Evolutionary conservation across 257 asterid species (phyloP), one percentile per base, ranked within the genome.

Genomic region (Petunia axillaris): DNA sequence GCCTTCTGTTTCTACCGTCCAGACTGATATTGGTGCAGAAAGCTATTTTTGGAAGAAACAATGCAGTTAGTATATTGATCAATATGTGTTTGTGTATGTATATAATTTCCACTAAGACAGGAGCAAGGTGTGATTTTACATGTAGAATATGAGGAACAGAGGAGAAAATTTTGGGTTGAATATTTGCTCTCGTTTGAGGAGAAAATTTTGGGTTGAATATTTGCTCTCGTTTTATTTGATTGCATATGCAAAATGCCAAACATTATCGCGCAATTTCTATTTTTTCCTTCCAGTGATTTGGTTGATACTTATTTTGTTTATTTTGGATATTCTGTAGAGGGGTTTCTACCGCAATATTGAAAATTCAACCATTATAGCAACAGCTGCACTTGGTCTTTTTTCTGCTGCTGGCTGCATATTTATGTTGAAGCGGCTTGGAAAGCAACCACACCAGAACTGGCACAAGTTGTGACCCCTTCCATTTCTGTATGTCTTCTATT

Each of bases 331-430:
- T 39, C 82, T 90, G 90, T 94, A 93, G 98, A 81, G 97, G 77
- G 88, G 94, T 67, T 85, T 85, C 68, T 84, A 81, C 78, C 73
- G 70, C 44, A 88, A 62, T 64, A 43, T 92, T 16, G 92, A 64
- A 57, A 93, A 93, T 81, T 93, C 97, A 76, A 91, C 91, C 2
- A 84, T 89, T 43, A 79, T 84, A 50, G 86, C 88, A 14, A 16
- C 84, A 64, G 91, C 91, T 6, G 94, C 94, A 15, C 78, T 89
- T 54, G 89, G 93, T 71, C 84, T 93, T 38, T 91, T 91, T 80
- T 86, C 94, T 3, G 90, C 94, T n/a, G 97, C 93, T 74, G 87
- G 90, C 62, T 90, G 97, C 89, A 92, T 93, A 93, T 81, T 88
- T 87, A 75, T 88, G 80, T 85, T 93, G 79, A 92, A 84, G 79